These are phyloP conservation scores for Cryphonectria parasitica DNA, from an alignment of 2,329 filamentous ascomycete genomes.

Conservation along the genomic window DNA sequence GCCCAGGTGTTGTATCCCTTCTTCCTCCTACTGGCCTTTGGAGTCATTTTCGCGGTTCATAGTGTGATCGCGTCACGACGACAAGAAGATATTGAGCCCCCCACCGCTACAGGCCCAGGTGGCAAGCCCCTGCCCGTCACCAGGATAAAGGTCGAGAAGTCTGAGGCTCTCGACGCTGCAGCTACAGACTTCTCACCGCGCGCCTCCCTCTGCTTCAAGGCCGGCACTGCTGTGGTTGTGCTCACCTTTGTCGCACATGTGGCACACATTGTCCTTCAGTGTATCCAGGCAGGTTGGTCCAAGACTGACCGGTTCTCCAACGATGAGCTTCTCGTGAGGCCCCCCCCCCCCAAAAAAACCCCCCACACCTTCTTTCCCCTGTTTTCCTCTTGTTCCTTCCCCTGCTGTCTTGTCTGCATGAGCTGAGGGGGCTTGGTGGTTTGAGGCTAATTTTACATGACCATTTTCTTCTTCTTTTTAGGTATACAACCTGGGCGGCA, in stretches of 20 bases:
- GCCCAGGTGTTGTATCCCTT: slow-evolving; percentile 58
- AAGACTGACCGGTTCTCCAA: slow-evolving; percentile 42
- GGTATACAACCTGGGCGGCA: slow-evolving; percentile 84
- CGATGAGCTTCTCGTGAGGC: slow-evolving; percentile 28
- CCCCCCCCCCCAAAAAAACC: not conserved
- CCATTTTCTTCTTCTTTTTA: slow-evolving; percentile 41
- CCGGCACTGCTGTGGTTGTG: slow-evolving; percentile 71
- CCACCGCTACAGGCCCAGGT: slow-evolving; percentile 72
- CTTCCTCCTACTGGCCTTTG: slow-evolving; percentile 56
- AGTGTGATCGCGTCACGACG: slow-evolving; percentile 57
- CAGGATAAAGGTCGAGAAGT: slow-evolving; percentile 54
- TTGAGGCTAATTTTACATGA: slow-evolving; percentile 5
- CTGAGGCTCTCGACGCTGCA: slow-evolving; percentile 36
- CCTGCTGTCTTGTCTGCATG: not conserved
- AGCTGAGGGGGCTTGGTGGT: not conserved
- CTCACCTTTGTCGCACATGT: slow-evolving; percentile 78
- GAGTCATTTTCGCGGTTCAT: slow-evolving; percentile 55
- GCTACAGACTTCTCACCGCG: slow-evolving; percentile 50
- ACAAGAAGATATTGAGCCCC: slow-evolving; percentile 51
- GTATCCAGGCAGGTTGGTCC: slow-evolving; percentile 53
- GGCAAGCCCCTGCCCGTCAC: slow-evolving; percentile 81
- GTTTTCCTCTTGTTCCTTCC: no score
- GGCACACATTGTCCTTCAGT: slow-evolving; percentile 73
- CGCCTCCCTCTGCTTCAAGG: slow-evolving; percentile 75
- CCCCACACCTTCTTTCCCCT: not conserved